Evolutionary conservation across 225 moss, liverwort and hornwort genomes (phyloP), one percentile per base, ranked within the genome.

Genomic region (Pseudisothecium myosuroides): DNA sequence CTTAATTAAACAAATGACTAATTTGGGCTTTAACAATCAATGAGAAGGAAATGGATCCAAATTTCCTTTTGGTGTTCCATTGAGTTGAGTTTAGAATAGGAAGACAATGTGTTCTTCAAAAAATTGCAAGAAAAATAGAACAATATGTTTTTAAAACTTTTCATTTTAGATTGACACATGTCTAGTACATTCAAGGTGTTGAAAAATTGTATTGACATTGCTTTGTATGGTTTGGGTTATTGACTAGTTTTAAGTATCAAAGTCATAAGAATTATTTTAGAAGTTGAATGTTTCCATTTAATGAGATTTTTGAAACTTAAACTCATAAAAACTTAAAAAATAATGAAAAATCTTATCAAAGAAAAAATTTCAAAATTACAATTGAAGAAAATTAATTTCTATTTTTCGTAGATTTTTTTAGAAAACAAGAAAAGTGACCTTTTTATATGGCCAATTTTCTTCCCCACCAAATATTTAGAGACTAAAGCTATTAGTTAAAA

Each of bases 381-480:
- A 41, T 29, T 19, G 3, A 59, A 27, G 2, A 28, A 80, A 59
- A 41, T 28, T 0, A 11, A 80, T 29, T 29, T 20, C 4, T 13
- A 19, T 0, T 20, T 80, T 29, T 0, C 0, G 0, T 59, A 11
- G 4, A 39, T 19, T 19, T 17, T 26, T 8, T 5, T 28, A 7
- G 2, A 28, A 27, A 14, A 17, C 0, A 26, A 17, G 3, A 56
- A 56, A 56, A 17, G 10, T 0, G 0, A 58, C 28, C 55, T 39
- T 10, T 0, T 79, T 36, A 3, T 23, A 5, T 18, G 1, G 37
- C 14, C 12, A 63, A 17, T 49, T 47, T 47, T 11, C 36, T 63
- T 43, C 4, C 2, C 2, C 0, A 0, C 3, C 3, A 63, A 63
- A 10, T 63, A 34, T 67, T n/a, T 67, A 28, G 13, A 9, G 9